Percentiles rank a stretch among this genome's conserved stretches.
Evolutionary conservation across 768 basidiomycete species (phyloP).

Genomic region (Hericium erinaceus): DNA sequence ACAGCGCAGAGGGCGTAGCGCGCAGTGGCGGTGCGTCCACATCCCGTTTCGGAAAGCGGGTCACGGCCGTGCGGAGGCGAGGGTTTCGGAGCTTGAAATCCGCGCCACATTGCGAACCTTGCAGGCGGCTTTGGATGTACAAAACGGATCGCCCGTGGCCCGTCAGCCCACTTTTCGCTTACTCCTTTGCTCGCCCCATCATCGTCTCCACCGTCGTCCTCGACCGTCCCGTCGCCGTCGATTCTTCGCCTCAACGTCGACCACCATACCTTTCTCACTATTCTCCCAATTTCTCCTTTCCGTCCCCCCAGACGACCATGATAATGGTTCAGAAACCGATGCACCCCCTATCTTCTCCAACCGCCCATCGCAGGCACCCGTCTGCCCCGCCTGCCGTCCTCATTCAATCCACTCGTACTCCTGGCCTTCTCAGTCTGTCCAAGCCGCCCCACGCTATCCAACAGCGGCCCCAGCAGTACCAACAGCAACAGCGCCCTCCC

Average conservation of each 20-base stretch:
- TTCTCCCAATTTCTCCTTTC: constrained; percentile 5
- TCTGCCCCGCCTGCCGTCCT: constrained; percentile 61
- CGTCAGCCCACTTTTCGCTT: constrained; percentile 9
- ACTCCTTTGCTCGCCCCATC: not conserved
- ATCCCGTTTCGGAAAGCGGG: too few species aligned
- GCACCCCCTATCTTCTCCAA: constrained; percentile 20
- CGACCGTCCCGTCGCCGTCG: constrained; percentile 18
- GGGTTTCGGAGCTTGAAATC: constrained; percentile 7
- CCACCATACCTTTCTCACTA: not conserved
- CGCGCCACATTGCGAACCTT: constrained; percentile 12
- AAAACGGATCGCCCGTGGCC: not conserved
- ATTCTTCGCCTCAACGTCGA: constrained; percentile 13
- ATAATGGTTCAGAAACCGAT: constrained; percentile 33
- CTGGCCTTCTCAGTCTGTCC: constrained; percentile 63
- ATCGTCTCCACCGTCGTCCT: constrained; percentile 6
- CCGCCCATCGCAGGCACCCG: constrained; percentile 51
- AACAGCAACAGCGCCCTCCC: constrained; percentile 25
- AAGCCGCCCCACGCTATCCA: constrained; percentile 36
- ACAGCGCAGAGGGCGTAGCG: not conserved
- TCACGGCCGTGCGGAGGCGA: not conserved
- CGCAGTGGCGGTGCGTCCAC: not conserved
- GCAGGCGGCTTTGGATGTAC: not conserved
- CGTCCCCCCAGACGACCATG: constrained; percentile 22
- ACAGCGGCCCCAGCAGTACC: constrained; percentile 28
- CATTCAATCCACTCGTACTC: constrained; percentile 64